A percentile compares a stretch with the other conserved stretches of the same genome.
phyloP scores from a whole-genome alignment of 2,329 filamentous ascomycete species.

The Scedosporium apiospermum region DNA sequence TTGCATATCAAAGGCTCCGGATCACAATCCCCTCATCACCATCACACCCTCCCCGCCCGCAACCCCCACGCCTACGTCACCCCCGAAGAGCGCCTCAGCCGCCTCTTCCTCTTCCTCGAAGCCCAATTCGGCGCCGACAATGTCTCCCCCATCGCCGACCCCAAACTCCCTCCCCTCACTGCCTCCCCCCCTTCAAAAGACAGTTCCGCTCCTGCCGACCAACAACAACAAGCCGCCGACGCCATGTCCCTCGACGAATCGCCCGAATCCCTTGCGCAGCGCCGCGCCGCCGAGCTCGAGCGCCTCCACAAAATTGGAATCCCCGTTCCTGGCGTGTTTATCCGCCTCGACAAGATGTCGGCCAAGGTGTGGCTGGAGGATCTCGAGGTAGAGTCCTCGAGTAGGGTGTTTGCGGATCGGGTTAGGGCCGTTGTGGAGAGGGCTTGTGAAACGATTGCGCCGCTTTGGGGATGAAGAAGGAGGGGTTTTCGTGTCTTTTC shows the following conservation, averaged over 20 bases:
- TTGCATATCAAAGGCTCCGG: slow-evolving; percentile 14
- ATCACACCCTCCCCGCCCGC: slow-evolving; percentile 25
- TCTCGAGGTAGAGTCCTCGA: slow-evolving; percentile 78
- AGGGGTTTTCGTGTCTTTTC: background rate
- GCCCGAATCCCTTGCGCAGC: slow-evolving; percentile 41
- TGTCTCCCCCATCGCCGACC: slow-evolving; percentile 62
- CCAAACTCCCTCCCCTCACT: slow-evolving; percentile 40
- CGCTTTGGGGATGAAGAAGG: slow-evolving; percentile 46
- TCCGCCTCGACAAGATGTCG: slow-evolving; percentile 78
- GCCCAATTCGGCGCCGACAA: slow-evolving; percentile 86
- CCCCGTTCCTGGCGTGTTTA: slow-evolving; percentile 78
- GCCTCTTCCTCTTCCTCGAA: slow-evolving; percentile 92
- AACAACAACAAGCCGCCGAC: slow-evolving; percentile 11
- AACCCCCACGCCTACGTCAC: slow-evolving; percentile 69
- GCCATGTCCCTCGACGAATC: slow-evolving; percentile 24
- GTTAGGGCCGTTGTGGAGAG: slow-evolving; percentile 85
- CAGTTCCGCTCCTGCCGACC: slow-evolving; percentile 10
- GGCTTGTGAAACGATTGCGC: slow-evolving; percentile 77
- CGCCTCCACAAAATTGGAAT: slow-evolving; percentile 77
- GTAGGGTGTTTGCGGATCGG: slow-evolving; percentile 69
- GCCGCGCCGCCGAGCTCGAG: slow-evolving; percentile 59
- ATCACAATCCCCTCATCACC: slow-evolving; percentile 22
- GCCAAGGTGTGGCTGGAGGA: slow-evolving; percentile 90
- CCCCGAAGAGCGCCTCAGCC: slow-evolving; percentile 67
- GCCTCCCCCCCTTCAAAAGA: slow-evolving; percentile 14